Percentiles rank a stretch among this genome's conserved stretches.
Evolutionary conservation across 495 filamentous ascomycete genomes (phyloP).

Genomic region (Aspergillus mulundensis): DNA sequence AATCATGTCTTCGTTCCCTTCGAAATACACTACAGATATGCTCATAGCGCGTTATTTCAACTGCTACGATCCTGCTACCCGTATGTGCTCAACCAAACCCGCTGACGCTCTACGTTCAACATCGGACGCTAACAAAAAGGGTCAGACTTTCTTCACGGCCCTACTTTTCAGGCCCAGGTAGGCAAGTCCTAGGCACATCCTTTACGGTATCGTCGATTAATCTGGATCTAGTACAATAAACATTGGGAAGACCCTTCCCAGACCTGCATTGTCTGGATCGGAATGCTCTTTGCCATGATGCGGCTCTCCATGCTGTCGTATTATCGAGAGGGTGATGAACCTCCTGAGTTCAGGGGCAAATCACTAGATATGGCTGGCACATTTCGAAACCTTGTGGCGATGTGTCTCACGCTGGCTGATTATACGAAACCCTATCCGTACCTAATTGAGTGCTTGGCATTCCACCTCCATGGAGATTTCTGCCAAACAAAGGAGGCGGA

Average conservation of each 20-base stretch:
- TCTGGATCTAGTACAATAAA: slow-evolving; percentile 60
- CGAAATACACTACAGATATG: slow-evolving; percentile 74
- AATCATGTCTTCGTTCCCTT: slow-evolving; percentile 73
- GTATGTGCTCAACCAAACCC: slow-evolving; percentile 33
- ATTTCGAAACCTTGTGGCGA: slow-evolving; percentile 77
- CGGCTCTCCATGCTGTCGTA: slow-evolving; percentile 90
- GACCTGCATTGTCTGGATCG: slow-evolving; percentile 83
- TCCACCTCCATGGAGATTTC: slow-evolving; percentile 81
- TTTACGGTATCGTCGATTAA: slow-evolving; percentile 2
- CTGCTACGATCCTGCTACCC: slow-evolving; percentile 67
- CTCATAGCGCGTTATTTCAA: slow-evolving; percentile 72
- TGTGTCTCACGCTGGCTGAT: slow-evolving; percentile 82
- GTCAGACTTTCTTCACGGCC: slow-evolving; percentile 75
- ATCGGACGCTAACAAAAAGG: slow-evolving; percentile 40
- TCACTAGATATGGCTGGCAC: slow-evolving; percentile 71
- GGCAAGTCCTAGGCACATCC: not conserved
- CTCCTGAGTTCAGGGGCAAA: slow-evolving; percentile 70
- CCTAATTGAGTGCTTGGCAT: slow-evolving; percentile 83
- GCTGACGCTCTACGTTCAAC: not conserved
- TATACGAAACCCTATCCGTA: slow-evolving; percentile 82
- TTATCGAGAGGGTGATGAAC: slow-evolving; percentile 83
- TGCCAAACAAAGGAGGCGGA: slow-evolving; percentile 76
- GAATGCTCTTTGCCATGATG: slow-evolving; percentile 81
- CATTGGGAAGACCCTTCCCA: slow-evolving; percentile 84
- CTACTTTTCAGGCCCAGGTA: slow-evolving; percentile 71